Evolutionary conservation across 768 basidiomycete species (phyloP), one percentile per base, ranked within the genome.

Genomic region (Stropharia rugosoannulata): DNA sequence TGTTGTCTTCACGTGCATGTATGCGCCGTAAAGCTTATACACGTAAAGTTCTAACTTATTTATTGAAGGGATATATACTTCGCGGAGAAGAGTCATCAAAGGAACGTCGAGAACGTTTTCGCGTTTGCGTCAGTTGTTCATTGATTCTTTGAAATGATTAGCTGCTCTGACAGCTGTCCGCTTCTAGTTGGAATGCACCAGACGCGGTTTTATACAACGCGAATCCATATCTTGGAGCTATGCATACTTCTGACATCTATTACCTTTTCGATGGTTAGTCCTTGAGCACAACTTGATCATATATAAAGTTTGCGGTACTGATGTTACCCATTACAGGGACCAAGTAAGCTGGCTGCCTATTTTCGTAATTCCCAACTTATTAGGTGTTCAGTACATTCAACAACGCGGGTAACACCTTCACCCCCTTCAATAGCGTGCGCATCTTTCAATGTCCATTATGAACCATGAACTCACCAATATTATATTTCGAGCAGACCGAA

Each of bases 1-100:
- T 7, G 70, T 72, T 0, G 63, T 75, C 7, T 77, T 77, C 56
- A 72, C 72, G 9, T 79, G 76, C 74, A 74, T 79, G 77, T 76
- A 39, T 2, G 75, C 49, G 25, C 39, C 10, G 35, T 19, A 5
- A 22, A 18, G 16, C 29, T 22, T 29, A 37, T 2, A 10, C 13
- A 16, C 15, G 13, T 37, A 9, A 2, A 52, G 45, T 16, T 19
- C 22, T 29, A n/a, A 32, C n/a, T 16, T 37, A 29, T 43, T 11
- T 18, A 35, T 51, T 44, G 16, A 56, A 78, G 76, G 72, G 76
- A 78, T 58, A 73, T 66, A 67, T 71, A 70, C 54, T 56, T 75
- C 42, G 73, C 75, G 0, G 68, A 76, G 27, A 68, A 67, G 32
- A 56, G 70, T 35, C 50, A 62, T 15, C 36, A 62, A 4, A 66